Evolutionary conservation across 768 basidiomycete species (phyloP), one percentile per base, ranked within the genome.

Genomic region (Pluteus cervinus): DNA sequence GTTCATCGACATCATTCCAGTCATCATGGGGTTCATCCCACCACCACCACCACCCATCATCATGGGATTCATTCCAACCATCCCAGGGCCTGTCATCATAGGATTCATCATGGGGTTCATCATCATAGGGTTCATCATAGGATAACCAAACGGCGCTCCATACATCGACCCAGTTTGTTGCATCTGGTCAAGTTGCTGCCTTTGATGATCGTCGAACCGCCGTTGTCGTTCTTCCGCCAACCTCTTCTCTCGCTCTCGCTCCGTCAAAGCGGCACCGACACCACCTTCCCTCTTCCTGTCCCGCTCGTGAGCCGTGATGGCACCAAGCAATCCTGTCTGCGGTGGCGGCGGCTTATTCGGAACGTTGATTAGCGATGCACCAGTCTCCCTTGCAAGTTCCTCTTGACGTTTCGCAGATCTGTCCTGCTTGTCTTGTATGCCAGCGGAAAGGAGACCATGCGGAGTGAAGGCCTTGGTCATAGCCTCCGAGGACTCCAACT

Each of bases 381-480:
- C 96, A 5, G 73, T 81, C 62, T 96, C 93, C 24, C 93, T 73
- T 7, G 96, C 96, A 8, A 88, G 62, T 57, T 96, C 89, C 57
- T 99, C 94, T 52, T 97, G 91, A 36, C 84, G 75, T 59, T 93
- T 93, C 2, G 96, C 96, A 21, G 92, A 96, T 24, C 94, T 79
- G 54, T 96, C 92, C 56, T 93, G 83, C 57, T 90, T 90, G 56
- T 97, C 93, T 53, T 94, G 89, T 47, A 98, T 69, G 24, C 96
- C 96, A 37, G 91, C 90, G 41, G 91, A 92, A 26, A 99, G 77
- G 11, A 99, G 65, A 6, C 96, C 96, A 43, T 94, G 91, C 3
- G 93, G 91, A 0, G 88, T 85, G 54, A 97, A 96, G 1, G 92
- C 92, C 54, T 93, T 94, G 7, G 88, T 93, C 71, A 91, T 81